phyloP scores from a whole-genome alignment of 352 stramenopile species.

The Lagenidium giganteum region DNA sequence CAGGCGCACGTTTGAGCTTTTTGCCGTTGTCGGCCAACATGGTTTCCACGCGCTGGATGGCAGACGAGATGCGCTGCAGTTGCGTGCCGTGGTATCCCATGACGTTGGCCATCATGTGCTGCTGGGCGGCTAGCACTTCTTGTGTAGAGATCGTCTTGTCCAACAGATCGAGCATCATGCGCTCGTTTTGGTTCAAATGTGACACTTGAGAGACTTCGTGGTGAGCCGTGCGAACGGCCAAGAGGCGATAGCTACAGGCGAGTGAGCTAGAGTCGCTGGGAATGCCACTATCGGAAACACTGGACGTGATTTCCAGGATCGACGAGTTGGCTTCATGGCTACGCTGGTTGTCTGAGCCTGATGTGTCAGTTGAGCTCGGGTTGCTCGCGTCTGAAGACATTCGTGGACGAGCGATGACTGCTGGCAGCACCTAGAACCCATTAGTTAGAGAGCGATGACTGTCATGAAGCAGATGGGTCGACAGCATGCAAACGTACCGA shows the following conservation, averaged over 20 bases:
- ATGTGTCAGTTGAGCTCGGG: not conserved
- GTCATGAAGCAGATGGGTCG: too few species aligned
- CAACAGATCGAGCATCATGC: conserved; percentile 53
- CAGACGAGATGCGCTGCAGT: conserved; percentile 43
- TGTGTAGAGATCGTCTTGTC: conserved; percentile 65
- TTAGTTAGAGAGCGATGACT: too few species aligned
- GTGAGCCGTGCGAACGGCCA: too few species aligned
- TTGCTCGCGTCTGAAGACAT: conserved; percentile 2
- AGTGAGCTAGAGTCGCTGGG: too few species aligned
- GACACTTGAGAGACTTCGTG: too few species aligned
- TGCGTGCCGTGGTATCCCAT: conserved; percentile 44
- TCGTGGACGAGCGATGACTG: conserved; percentile 16
- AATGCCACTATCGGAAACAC: too few species aligned
- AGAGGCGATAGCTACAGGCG: too few species aligned
- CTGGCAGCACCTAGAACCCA: conserved; percentile 33
- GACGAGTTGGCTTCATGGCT: not conserved
- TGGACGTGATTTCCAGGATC: too few species aligned
- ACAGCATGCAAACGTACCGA: too few species aligned
- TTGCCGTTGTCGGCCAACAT: conserved; percentile 26
- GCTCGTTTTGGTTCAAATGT: conserved; percentile 42
- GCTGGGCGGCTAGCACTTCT: conserved; percentile 49
- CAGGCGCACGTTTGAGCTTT: conserved; percentile 15
- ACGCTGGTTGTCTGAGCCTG: conserved; percentile 2
- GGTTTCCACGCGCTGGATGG: conserved; percentile 49
- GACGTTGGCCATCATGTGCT: conserved; percentile 52